Percentiles rank a stretch among this genome's conserved stretches.
phyloP scores from a whole-genome alignment of 768 basidiomycete species.

The Porpolomopsis calyptriformis region DNA sequence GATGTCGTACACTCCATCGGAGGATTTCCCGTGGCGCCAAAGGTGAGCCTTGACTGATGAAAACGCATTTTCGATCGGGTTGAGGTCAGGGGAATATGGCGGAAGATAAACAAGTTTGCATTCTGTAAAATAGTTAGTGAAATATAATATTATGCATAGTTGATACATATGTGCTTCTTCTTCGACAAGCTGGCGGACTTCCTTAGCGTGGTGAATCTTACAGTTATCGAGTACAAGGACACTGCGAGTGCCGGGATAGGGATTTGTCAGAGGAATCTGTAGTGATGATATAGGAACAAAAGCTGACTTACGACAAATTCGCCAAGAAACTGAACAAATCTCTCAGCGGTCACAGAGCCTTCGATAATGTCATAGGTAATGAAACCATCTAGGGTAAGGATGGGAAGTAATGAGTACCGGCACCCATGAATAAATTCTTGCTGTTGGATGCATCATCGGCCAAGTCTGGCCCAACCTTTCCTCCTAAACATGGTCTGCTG shows the following conservation, averaged over 20 bases:
- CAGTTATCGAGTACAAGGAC: slow-evolving; percentile 32
- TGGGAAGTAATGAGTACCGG: slow-evolving; percentile 21
- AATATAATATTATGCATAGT: background rate
- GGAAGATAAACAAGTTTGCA: slow-evolving; percentile 20
- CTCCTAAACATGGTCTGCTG: too few relatives aligned
- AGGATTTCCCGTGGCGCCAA: background rate
- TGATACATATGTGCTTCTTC: slow-evolving; percentile 17
- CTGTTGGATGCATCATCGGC: too few relatives aligned
- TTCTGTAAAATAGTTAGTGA: background rate
- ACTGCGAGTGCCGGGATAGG: slow-evolving; percentile 25
- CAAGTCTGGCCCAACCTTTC: too few relatives aligned
- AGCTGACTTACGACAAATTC: slow-evolving; percentile 17
- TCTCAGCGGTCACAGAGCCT: slow-evolving; percentile 24
- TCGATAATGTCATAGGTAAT: slow-evolving; percentile 25
- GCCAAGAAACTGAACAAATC: slow-evolving; percentile 22
- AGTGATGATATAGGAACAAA: slow-evolving; percentile 14
- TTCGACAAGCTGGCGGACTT: slow-evolving; percentile 20
- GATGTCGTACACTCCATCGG: too few relatives aligned
- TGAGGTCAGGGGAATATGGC: slow-evolving; percentile 26
- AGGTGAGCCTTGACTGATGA: slow-evolving; percentile 29
- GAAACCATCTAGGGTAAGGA: slow-evolving; percentile 19
- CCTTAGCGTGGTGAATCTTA: slow-evolving; percentile 27
- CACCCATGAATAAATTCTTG: slow-evolving; percentile 19
- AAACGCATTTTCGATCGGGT: slow-evolving; percentile 25
- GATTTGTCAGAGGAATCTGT: slow-evolving; percentile 11